Evolutionary conservation across 1,139 yeast genomes (phyloP).

Genomic region (Saccharomyces pastorianus): DNA sequence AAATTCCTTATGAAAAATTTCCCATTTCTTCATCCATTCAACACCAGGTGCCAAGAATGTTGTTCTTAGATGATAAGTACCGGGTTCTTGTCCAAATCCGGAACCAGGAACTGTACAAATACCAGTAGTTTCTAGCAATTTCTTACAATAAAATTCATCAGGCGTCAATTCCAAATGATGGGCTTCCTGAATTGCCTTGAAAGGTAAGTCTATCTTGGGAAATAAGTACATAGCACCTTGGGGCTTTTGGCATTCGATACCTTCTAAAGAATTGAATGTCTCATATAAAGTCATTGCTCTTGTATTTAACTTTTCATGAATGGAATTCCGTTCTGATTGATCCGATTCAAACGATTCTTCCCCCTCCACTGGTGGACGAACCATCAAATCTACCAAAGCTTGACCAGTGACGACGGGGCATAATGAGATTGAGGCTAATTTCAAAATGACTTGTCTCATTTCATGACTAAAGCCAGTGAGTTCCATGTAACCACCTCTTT

Average conservation of each 20-base stretch:
- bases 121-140: conserved; percentile 79
- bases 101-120: conserved; percentile 96
- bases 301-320: conserved; percentile 51
- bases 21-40: conserved; percentile 77
- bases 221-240: conserved; percentile 97
- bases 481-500: conserved; percentile 98
- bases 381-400: conserved; percentile 85
- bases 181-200: conserved; percentile 56
- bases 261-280: conserved; percentile 71
- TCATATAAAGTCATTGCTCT: conserved; percentile 60
- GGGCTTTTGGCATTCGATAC: conserved; percentile 77
- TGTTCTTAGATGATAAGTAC: conserved; percentile 86
- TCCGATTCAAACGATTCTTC: conserved; percentile 67
- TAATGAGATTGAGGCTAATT: conserved; percentile 79
- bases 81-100: conserved; percentile 89
- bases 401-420: conserved; percentile 96
- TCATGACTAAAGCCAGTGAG: conserved; percentile 68
- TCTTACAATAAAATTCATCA: conserved; percentile 83
- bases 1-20: conserved; percentile 64
- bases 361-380: conserved; percentile 77
- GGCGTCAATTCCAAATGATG: conserved; percentile 46
- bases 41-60: conserved; percentile 93
- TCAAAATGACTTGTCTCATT: conserved; percentile 62
- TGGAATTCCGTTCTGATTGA: conserved; percentile 49
- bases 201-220: conserved; percentile 65